Percentiles rank a stretch among this genome's conserved stretches.
phyloP scores from a whole-genome alignment of 2,329 filamentous ascomycete genomes.

The Ophiostoma sp. region DNA sequence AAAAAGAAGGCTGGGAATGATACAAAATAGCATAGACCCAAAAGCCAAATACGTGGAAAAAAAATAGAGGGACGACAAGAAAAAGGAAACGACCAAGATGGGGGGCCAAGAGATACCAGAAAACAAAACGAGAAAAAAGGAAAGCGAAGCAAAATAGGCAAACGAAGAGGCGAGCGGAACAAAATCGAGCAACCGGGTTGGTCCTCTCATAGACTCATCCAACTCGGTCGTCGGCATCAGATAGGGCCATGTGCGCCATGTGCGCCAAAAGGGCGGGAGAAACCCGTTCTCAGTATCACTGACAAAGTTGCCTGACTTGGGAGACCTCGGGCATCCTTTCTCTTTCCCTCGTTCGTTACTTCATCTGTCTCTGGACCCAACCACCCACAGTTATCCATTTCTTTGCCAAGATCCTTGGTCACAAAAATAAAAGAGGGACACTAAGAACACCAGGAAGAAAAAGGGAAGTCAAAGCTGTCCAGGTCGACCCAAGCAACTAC shows the following conservation, averaged over 20 bases:
- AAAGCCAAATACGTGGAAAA: not conserved
- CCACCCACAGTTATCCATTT: not conserved
- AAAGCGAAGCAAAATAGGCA: not conserved
- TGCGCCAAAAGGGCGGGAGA: not conserved
- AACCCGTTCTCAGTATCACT: not conserved
- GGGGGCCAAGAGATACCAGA: not conserved
- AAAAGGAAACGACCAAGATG: not conserved
- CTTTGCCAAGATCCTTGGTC: not conserved
- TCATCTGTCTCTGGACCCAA: not conserved
- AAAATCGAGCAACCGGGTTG: not conserved
- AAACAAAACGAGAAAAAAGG: not conserved
- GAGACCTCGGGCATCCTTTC: not conserved
- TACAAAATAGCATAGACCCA: not conserved
- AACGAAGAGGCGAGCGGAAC: not conserved
- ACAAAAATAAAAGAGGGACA: not conserved
- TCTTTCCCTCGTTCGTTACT: not conserved
- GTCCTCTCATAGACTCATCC: not conserved
- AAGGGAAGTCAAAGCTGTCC: not conserved
- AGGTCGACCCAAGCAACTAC: not conserved
- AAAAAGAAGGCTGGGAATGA: slow-evolving; percentile 7
- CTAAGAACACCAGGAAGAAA: not conserved
- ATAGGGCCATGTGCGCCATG: not conserved
- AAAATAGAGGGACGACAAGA: not conserved
- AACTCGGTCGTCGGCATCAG: not conserved
- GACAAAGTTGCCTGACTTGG: not conserved